Conservation (phyloP, 176 grass and related monocot species). For the Areca catechu region DNA sequence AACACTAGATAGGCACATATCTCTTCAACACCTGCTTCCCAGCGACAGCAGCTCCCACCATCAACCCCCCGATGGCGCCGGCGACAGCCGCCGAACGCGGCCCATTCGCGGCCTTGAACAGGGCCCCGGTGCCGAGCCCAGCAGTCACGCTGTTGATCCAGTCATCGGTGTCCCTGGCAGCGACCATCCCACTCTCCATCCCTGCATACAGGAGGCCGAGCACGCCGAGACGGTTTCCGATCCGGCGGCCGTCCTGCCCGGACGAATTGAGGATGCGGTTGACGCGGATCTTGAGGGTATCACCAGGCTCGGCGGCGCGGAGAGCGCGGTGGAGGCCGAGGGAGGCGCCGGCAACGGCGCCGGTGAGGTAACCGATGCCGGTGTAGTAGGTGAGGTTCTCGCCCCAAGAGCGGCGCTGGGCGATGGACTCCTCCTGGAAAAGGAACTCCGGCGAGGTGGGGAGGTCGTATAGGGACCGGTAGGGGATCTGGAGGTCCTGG, state of each 20-base stretch:
- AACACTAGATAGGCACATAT: slow-evolving; percentile 58
- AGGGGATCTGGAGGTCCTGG: slow-evolving; percentile 55
- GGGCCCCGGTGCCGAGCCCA: slow-evolving; percentile 65
- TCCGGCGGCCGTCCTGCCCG: slow-evolving; percentile 61
- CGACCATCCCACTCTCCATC: slow-evolving; percentile 82
- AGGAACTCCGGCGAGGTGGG: slow-evolving; percentile 93
- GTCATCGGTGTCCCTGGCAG: slow-evolving; percentile 61
- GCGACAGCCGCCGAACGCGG: slow-evolving; percentile 75
- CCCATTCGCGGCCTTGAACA: slow-evolving; percentile 68
- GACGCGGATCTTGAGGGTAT: slow-evolving; percentile 65
- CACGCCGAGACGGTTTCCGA: slow-evolving; percentile 63
- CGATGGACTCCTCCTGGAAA: slow-evolving; percentile 74
- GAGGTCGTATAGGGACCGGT: slow-evolving; percentile 64
- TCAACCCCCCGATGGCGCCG: slow-evolving; percentile 65
- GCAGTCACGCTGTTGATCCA: slow-evolving; percentile 83
- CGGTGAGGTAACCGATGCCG: slow-evolving; percentile 68
- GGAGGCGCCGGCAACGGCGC: slow-evolving; percentile 49
- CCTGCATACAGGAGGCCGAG: slow-evolving; percentile 88
- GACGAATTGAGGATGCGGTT: slow-evolving; percentile 87
- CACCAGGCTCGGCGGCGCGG: slow-evolving; percentile 41
- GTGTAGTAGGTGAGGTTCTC: slow-evolving; percentile 97
- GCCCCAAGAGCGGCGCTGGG: slow-evolving; percentile 84
- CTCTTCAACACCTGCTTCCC: slow-evolving; percentile 72
- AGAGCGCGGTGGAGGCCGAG: slow-evolving; percentile 61
- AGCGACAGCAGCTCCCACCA: slow-evolving; percentile 42